Base-by-base conservation (phyloP, 805 yeast genomes). In the Ogataea siamensis region DNA sequence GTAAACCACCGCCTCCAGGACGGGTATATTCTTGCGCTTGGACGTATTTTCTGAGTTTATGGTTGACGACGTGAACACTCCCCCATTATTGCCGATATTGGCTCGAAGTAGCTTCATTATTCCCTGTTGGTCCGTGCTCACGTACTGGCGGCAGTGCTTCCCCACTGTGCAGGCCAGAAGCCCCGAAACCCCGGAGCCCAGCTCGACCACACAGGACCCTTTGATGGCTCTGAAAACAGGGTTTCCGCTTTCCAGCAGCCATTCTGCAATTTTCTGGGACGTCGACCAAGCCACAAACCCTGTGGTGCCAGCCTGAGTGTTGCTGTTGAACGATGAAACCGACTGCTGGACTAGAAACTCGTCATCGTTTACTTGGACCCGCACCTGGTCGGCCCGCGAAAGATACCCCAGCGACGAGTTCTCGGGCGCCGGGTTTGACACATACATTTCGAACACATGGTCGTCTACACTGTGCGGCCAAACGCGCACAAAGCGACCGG, bases 221-320 rank as follows among this genome's bases (percentile, higher is more conserved):
- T 47, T 37, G 21, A 56, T 40, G 5, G 43, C 24, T 2, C 40
- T 32, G 5, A 31, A 6, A 12, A 67, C 50, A 1, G 70, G 70
- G 29, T 64, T 57, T 19, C 35, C 37, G 0, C 31, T 23, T 13
- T 32, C 47, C n/a, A 68, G 15, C 2, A 78, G 32, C 87, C 87
- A 81, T 28, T 76, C 71, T 1, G 68, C 67, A 26, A 81, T 60
- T 2, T 63, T 51, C 2, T 70, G 66, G 1, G 78, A 66, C 1
- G 76, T 63, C 28, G 63, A 62, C 88, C 88, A 81, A 26, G 80
- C 62, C 4, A 80, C 71, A 43, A 74, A 82, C 9, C 88, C 88
- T 0, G 87, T 80, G 4, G 82, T 71, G 17, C 57, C 46, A 13
- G 73, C 64, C 11, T 59, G 27, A 17, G 58, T 54, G 2, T 70